Conservation (phyloP, 176 grass and related monocot genomes). For the Rhynchospora breviuscula region DNA sequence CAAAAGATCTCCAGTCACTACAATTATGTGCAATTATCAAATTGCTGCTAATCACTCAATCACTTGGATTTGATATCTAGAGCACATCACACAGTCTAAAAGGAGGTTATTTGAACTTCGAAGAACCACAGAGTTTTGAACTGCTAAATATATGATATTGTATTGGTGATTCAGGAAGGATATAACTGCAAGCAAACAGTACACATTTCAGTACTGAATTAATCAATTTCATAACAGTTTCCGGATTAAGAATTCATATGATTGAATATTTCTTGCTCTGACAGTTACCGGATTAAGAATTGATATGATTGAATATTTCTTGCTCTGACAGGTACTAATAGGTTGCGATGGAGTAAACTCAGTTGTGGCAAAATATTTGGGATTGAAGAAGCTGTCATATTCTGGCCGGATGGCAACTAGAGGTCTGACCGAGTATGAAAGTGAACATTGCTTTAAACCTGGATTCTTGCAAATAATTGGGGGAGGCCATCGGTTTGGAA, state of each 20-base stretch:
- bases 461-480: conserved; percentile 38
- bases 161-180: neutral
- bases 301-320: neutral
- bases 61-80: neutral
- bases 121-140: neutral
- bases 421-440: conserved; percentile 41
- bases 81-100: neutral
- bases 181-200: neutral
- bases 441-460: conserved; percentile 42
- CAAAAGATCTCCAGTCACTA: neutral
- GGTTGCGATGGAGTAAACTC: conserved; percentile 76
- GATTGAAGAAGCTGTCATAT: conserved; percentile 32
- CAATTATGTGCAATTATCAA: neutral
- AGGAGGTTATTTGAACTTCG: neutral
- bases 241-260: neutral
- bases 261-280: neutral
- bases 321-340: conserved; percentile 38
- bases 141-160: neutral
- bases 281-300: conserved; percentile 7
- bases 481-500: conserved; percentile 33
- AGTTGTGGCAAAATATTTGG: conserved; percentile 53
- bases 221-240: neutral
- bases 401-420: conserved; percentile 40
- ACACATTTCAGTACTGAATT: neutral
- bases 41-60: neutral